Base-by-base conservation (phyloP, 208 protist genomes). In the Wallacemonas sp. region DNA sequence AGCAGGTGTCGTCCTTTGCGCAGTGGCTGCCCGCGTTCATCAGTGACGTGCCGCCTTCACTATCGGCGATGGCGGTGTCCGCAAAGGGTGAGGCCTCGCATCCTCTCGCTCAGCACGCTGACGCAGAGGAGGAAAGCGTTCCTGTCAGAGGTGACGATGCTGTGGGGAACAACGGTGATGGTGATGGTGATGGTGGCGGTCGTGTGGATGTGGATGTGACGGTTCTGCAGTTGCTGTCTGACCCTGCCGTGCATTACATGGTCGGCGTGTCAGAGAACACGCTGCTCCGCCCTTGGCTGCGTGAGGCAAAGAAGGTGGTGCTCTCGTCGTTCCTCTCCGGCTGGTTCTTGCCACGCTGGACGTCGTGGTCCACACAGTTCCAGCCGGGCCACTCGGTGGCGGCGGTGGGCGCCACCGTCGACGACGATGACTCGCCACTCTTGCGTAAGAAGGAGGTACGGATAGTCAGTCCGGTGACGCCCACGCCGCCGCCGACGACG, bases 271-370 rank as follows among this genome's bases (percentile, higher is more conserved):
- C 55, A 5, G 76, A 82, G 64, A 74, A 66, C 24, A 34, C 67
- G 26, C 60, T 82, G 21, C 46, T 82, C 17, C 27, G 39, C 9
- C 76, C 54, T 5, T 82, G 69, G 38, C 61, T 65, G 16, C 23
- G 21, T 0, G 76, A 82, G 44, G 56, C 71, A 2, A 82, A 82
- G 30, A 24, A 47, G 1, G 24, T 54, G n/a, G 16, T 82, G 39
- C 24, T 72, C 4, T 39, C 62, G 2, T 24, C 34, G 34, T 21
- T 82, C 26, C 48, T 82, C 36, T 32, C 61, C 23, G 12, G 33
- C 26, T 68, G 72, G 56, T 52, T 82, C 36, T 43, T 74, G 43
- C 76, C 76, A 23, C 69, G 46, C 24, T 81, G 70, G 70, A 14
- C 47, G 23, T 34, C 48, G n/a, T 61, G 55, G 55, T 36, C 30